These are phyloP conservation scores for Ceratobasidium sp. DNA, from an alignment of 1,284 basidiomycete genomes.

Conservation along the genomic window DNA sequence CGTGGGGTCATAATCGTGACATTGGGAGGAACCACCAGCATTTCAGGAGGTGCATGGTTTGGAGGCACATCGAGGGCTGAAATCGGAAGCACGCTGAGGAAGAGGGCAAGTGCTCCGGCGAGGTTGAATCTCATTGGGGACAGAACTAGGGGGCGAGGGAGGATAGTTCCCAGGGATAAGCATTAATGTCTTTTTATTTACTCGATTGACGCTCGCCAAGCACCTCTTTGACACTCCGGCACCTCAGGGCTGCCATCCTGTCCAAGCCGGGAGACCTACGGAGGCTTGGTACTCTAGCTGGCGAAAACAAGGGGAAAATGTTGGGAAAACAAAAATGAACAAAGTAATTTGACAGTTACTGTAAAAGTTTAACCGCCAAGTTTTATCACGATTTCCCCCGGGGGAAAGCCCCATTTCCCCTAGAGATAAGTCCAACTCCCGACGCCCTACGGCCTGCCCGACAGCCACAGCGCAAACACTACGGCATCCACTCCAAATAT, in stretches of 20 bases:
- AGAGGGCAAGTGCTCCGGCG: not conserved
- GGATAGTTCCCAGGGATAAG: not conserved
- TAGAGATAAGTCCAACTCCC: not conserved
- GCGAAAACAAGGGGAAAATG: too few relatives aligned
- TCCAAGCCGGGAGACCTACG: not conserved
- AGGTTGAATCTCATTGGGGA: not conserved
- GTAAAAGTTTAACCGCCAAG: too few relatives aligned
- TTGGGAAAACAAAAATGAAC: too few relatives aligned
- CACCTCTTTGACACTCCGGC: not conserved
- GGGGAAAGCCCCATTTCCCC: too few relatives aligned
- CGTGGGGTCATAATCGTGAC: constrained; percentile 27
- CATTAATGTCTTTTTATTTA: not conserved
- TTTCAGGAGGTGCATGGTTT: constrained; percentile 9
- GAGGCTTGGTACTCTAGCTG: not conserved
- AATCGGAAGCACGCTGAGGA: not conserved
- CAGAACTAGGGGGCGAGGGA: not conserved
- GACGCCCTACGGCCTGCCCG: not conserved
- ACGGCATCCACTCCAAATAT: constrained; percentile 14
- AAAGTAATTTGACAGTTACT: not conserved
- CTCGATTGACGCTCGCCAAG: not conserved
- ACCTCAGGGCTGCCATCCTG: not conserved
- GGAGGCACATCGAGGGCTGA: constrained; percentile 9
- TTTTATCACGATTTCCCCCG: too few relatives aligned
- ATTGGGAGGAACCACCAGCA: constrained; percentile 20
- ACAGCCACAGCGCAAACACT: constrained; percentile 9